Percentiles rank a stretch among this genome's conserved stretches.
phyloP scores from a whole-genome alignment of 2,329 filamentous ascomycete species.

The Penicillium janthinellum region DNA sequence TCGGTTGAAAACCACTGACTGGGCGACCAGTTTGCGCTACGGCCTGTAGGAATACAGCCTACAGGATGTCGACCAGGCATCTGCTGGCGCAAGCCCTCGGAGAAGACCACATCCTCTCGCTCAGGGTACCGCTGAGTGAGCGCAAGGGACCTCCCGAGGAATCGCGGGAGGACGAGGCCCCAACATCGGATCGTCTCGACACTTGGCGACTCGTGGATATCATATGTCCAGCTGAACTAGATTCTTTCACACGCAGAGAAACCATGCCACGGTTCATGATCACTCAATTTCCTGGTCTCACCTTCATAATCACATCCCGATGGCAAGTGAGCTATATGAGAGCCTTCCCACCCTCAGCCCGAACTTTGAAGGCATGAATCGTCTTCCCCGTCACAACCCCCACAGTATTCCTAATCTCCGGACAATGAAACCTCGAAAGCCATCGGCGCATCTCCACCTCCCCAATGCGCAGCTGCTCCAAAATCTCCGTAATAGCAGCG shows the following conservation, averaged over 20 bases:
- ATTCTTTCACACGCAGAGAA: background rate
- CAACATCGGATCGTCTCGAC: background rate
- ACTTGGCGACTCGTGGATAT: background rate
- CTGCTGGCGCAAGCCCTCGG: too few relatives aligned
- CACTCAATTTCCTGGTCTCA: background rate
- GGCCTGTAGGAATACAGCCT: too few relatives aligned
- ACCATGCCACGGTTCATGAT: background rate
- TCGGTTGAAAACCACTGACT: too few relatives aligned
- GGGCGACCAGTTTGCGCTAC: too few relatives aligned
- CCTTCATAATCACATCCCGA: background rate
- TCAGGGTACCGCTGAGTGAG: too few relatives aligned
- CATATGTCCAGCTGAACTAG: background rate
- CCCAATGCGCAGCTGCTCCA: conserved; percentile 48
- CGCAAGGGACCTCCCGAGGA: too few relatives aligned
- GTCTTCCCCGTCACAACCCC: conserved; percentile 40
- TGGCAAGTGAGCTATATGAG: background rate
- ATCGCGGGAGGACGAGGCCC: too few relatives aligned
- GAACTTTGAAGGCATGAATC: conserved; percentile 15
- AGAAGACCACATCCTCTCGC: too few relatives aligned
- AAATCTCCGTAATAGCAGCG: conserved; percentile 47
- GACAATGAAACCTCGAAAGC: conserved; percentile 38
- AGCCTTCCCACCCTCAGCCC: background rate
- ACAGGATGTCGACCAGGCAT: too few relatives aligned
- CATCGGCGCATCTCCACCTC: conserved; percentile 30
- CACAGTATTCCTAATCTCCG: conserved; percentile 43